Conservation (phyloP, 2,329 filamentous ascomycete species). For the Plectosphaerella cucumerina region DNA sequence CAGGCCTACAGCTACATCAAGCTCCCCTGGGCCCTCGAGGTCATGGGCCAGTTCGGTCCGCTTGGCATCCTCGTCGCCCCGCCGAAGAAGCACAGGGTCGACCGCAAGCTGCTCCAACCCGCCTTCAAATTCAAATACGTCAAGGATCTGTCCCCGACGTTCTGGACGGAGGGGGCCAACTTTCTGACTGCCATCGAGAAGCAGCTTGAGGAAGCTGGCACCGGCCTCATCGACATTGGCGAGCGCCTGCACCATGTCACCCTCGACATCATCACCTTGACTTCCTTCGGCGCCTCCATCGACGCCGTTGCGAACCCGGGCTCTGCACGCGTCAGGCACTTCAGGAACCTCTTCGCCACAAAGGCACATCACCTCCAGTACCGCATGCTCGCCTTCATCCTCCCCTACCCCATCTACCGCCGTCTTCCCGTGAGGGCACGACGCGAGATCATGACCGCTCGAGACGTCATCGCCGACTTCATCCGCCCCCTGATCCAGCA, state of each 20-base stretch:
- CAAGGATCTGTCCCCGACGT: background rate
- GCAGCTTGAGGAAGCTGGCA: background rate
- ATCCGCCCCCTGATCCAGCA: background rate
- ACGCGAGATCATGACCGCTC: background rate
- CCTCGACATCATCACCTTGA: background rate
- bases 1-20: conserved; percentile 7
- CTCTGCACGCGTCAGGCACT: background rate
- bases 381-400: background rate
- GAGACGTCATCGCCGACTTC: background rate
- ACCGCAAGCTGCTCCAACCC: background rate
- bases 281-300: background rate
- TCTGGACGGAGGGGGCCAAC: background rate
- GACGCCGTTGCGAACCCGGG: background rate
- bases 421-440: background rate
- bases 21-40: background rate
- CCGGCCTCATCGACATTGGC: background rate
- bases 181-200: background rate
- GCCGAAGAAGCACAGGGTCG: background rate
- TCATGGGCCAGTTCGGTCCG: background rate
- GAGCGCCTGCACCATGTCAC: background rate
- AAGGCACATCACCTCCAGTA: background rate
- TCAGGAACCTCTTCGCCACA: background rate
- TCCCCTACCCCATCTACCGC: background rate
- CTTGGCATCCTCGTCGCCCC: background rate
- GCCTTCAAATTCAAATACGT: background rate